A percentile compares a stretch with the other conserved stretches of the same genome.
These are phyloP conservation scores for Pichia heedii DNA, from an alignment of 805 yeast genomes.

Conservation along the genomic window DNA sequence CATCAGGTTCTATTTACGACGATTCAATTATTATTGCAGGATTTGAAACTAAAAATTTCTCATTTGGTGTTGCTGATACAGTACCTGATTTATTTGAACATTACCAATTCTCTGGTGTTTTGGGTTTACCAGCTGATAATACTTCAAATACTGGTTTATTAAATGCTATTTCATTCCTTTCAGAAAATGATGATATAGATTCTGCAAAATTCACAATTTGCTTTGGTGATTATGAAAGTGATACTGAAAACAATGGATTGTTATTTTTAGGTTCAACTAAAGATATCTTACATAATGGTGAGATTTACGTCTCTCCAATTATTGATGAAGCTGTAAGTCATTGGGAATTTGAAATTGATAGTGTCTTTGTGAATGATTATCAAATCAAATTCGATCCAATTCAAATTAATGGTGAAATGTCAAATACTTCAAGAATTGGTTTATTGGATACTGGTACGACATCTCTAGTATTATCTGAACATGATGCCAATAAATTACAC, in stretches of 20 bases:
- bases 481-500: conserved; percentile 47
- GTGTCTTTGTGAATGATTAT: conserved; percentile 28
- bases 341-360: conserved; percentile 43
- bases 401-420: conserved; percentile 9
- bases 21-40: conserved; percentile 28
- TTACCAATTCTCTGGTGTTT: conserved; percentile 49
- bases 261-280: conserved; percentile 35
- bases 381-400: conserved; percentile 27
- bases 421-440: conserved; percentile 30
- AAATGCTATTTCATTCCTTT: conserved; percentile 34
- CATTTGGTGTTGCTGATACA: conserved; percentile 43
- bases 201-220: conserved; percentile 37
- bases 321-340: conserved; percentile 28
- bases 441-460: conserved; percentile 64
- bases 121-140: conserved; percentile 47
- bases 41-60: conserved; percentile 30
- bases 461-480: conserved; percentile 43
- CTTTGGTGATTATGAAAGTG: conserved; percentile 28
- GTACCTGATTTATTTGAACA: conserved; percentile 46
- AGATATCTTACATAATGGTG: conserved; percentile 31
- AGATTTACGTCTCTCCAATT: conserved; percentile 32
- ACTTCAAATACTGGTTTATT: conserved; percentile 25
- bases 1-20: conserved; percentile 41
- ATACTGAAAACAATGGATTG: conserved; percentile 30
- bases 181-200: conserved; percentile 27